Conservation (phyloP, 441 rosid species). For the Aleurites moluccanus region DNA sequence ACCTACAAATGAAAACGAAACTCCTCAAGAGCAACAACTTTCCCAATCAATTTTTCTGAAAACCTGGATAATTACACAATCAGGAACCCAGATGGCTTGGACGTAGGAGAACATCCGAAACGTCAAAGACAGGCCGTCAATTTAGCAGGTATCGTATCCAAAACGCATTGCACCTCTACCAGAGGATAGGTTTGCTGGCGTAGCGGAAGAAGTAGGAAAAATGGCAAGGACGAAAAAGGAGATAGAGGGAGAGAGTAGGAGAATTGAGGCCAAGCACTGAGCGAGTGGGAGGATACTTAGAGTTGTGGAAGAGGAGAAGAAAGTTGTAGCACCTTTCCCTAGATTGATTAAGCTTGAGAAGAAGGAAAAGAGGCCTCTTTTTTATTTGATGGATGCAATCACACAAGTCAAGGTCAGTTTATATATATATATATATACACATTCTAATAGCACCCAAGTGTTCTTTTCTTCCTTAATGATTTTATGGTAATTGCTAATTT, state of each 20-base stretch:
- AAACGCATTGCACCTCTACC: constrained; percentile 89
- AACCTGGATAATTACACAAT: constrained; percentile 7
- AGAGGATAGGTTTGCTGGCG: constrained; percentile 43
- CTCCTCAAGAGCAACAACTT: constrained; percentile 12
- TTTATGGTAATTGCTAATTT: not conserved
- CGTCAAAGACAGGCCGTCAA: constrained; percentile 53
- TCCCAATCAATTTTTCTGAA: constrained; percentile 11
- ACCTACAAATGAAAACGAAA: constrained; percentile 15
- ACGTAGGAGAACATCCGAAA: constrained; percentile 78
- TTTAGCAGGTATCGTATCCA: constrained; percentile 68
- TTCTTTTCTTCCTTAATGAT: not conserved
- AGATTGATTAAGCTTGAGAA: constrained; percentile 56
- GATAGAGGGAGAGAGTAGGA: constrained; percentile 45
- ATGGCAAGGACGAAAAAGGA: too few relatives aligned
- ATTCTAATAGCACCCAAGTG: not conserved
- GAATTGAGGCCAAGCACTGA: constrained; percentile 35
- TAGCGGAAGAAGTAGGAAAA: constrained; percentile 21
- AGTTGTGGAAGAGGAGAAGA: constrained; percentile 38
- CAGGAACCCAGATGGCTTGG: constrained; percentile 39
- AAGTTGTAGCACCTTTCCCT: constrained; percentile 58
- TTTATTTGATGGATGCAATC: constrained; percentile 83
- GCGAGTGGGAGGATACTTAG: constrained; percentile 38
- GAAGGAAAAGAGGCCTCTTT: constrained; percentile 56
- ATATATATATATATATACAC: not conserved
- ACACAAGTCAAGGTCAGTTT: constrained; percentile 73